Conservation (phyloP, 192 early-diverging fungal species). For the Backusella mclennaniae region DNA sequence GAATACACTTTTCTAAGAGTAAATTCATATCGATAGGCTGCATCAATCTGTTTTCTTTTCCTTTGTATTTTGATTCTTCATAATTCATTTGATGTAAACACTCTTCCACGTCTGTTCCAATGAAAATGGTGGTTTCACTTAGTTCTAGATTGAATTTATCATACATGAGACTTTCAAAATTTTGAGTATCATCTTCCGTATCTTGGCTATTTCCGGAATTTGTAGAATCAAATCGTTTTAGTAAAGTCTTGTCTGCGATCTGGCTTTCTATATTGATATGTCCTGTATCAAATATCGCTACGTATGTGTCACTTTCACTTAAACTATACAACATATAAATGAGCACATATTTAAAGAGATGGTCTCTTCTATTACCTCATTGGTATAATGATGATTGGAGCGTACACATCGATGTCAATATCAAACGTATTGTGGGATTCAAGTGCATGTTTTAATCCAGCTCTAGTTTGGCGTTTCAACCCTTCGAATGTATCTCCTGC, state of each 20-base stretch:
- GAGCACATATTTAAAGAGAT: not conserved
- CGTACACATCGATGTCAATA: constrained; percentile 77
- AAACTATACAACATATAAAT: constrained; percentile 26
- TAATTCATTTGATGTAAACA: constrained; percentile 16
- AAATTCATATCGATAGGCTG: constrained; percentile 73
- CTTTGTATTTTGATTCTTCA: constrained; percentile 24
- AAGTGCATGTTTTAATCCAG: constrained; percentile 75
- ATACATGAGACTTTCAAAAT: constrained; percentile 69
- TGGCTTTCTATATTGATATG: constrained; percentile 74
- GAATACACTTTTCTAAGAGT: constrained; percentile 69
- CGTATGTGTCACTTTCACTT: constrained; percentile 43
- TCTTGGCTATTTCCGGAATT: constrained; percentile 40
- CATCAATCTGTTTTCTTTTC: constrained; percentile 40
- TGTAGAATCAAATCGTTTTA: constrained; percentile 43
- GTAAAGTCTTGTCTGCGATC: constrained; percentile 58
- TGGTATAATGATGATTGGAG: constrained; percentile 82
- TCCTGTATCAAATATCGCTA: constrained; percentile 78
- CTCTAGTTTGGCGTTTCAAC: constrained; percentile 71
- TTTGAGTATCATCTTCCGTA: constrained; percentile 57
- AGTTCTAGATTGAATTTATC: constrained; percentile 76
- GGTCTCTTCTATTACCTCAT: constrained; percentile 23
- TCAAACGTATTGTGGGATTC: constrained; percentile 74
- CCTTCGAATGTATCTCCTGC: constrained; percentile 72
- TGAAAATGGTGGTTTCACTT: constrained; percentile 66
- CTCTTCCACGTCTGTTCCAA: constrained; percentile 45